Conservation (phyloP, 345 rosid genomes). For the Citrus unshiu region DNA sequence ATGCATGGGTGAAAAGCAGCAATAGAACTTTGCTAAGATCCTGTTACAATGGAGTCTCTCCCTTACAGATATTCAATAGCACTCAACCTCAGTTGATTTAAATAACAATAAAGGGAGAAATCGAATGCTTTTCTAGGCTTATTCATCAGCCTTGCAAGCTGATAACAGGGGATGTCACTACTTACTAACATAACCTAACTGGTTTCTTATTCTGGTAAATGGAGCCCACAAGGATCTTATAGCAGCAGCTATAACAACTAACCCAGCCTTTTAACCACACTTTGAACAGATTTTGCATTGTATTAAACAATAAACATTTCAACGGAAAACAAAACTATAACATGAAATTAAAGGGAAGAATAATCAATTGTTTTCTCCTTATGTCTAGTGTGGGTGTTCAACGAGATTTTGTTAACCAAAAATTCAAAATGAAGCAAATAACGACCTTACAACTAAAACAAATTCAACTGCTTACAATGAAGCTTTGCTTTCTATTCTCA, state of each 20-base stretch:
- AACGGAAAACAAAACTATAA: not conserved
- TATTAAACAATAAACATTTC: not conserved
- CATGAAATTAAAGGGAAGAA: not conserved
- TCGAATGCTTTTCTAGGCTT: no score
- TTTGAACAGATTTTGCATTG: not conserved
- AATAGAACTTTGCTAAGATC: no score
- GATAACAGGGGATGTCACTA: not conserved
- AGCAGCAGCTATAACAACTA: not conserved
- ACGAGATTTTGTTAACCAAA: not conserved
- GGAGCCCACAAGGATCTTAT: not conserved
- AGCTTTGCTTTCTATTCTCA: no score
- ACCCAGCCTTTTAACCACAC: not conserved
- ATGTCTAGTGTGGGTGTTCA: not conserved
- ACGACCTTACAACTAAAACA: no score
- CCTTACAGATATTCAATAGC: no score
- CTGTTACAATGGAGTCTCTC: not conserved
- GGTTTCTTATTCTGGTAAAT: not conserved
- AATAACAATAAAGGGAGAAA: not conserved
- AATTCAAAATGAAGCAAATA: not conserved
- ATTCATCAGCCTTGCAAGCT: not conserved
- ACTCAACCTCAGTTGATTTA: no score
- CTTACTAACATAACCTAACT: not conserved
- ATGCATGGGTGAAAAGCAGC: no score
- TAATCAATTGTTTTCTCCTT: not conserved
- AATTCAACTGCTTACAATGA: no score